Base-by-base conservation (phyloP, 352 stramenopile species). In the Globisporangium cylindrosporum region DNA sequence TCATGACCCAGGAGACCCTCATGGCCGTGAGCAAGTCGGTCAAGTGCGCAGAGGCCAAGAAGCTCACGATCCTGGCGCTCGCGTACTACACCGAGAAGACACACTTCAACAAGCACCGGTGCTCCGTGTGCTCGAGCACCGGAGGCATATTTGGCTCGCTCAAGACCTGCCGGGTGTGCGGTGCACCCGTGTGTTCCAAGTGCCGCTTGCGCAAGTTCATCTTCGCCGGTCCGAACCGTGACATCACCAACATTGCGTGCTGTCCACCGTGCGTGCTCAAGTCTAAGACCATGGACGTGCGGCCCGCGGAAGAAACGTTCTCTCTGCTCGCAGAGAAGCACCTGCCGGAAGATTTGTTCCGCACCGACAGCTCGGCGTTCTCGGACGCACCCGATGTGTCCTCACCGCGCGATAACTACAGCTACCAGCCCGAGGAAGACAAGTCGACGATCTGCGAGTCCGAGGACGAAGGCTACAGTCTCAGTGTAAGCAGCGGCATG, bases 41-140 rank as follows among this genome's bases (percentile, higher is more conserved):
- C 38, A 75, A 73, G 36, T 74, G 68, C 14, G 79, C 81, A 7
- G 72, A 86, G 41, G 80, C 80, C 56, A 88, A 88, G 71, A 86
- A 83, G 62, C 64, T 88, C 29, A 89, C 79, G 51, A 67, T 85
- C 48, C 49, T 89, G 14, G 62, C 78, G 34, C 62, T 62, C 14
- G 38, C 54, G 51, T 38, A 59, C 10, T 59, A 32, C 22, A 68
- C 34, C 1, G 62, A 68, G 0, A 60, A 54, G 24, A 53, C 49
- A 32, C 49, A 61, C 34, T 68, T 61, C 51, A 25, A 18, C 29
- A 68, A 68, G 34, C 32, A 51, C 24, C 62, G 62, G 36, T 68
- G 62, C 32, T 61, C 51, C 4, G 54, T 61, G 62, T 68, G 62
- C 54, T 53, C 34, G 24, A 68, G 54, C 18, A 55, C 32, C 1